Base-by-base conservation (phyloP, 23 red algal genomes). In the Chondrus crispus region DNA sequence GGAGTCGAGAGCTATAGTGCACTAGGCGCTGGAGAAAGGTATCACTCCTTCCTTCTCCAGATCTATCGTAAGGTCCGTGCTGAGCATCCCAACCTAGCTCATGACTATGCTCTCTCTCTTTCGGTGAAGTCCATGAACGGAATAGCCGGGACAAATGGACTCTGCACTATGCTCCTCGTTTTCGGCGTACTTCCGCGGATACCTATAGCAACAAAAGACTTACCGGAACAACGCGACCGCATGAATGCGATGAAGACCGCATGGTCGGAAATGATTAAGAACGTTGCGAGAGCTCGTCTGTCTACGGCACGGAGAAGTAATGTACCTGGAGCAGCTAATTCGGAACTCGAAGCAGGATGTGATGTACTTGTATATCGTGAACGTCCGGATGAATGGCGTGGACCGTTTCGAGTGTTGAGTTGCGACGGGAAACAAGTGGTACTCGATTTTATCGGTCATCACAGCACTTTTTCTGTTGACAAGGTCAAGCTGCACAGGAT, bases 401-500 rank as follows among this genome's bases (percentile, higher is more conserved):
- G 71, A 46, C 71, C 71, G 1, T 40, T 77, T 10, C n/a, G 32
- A 77, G 12, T 77, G 26, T 22, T 24, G n/a, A 22, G 38, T 42
- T 39, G 26, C 7, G n/a, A 37, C n/a, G 71, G 43, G 44, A 77
- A 77, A 48, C 24, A 39, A 9, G n/a, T 77, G 38, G 38, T 24
- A 11, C 38, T 77, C 26, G 71, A 44, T 8, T 35, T 26, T 42
- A 20, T 26, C 71, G 12, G 43, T 20, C 71, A 8, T 46, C 8
- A 39, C 37, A 46, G 32, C 37, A 48, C 2, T 8, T 26, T 8
- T 42, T 77, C 38, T 37, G 44, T 77, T 20, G 71, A 77, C 26
- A 40, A 77, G 20, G 71, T 77, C n/a, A 77, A 77, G 44, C 52
- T 57, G n/a, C n/a, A n/a, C n/a, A n/a, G n/a, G n/a, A n/a, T n/a